These are phyloP conservation scores for Anisogramma anomala DNA, from an alignment of 2,329 filamentous ascomycete species.

Conservation along the genomic window DNA sequence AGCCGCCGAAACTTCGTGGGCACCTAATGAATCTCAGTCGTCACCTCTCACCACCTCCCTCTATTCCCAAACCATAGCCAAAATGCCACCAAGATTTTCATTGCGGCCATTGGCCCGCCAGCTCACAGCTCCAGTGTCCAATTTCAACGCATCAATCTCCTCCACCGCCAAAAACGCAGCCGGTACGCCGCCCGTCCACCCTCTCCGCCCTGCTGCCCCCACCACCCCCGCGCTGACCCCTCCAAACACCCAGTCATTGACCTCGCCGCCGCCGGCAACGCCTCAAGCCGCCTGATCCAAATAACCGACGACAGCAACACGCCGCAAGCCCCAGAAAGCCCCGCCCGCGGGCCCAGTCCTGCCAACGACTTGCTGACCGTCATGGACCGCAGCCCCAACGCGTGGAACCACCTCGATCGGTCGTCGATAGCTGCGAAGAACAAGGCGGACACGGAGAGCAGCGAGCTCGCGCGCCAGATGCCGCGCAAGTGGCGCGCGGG, in stretches of 20 bases:
- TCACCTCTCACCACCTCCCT: too few species aligned
- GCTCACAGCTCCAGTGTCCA: conserved; percentile 13
- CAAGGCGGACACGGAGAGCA: conserved; percentile 28
- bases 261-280: not conserved
- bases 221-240: not conserved
- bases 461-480: conserved; percentile 51
- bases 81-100: conserved; percentile 12
- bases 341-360: not conserved
- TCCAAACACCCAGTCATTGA: conserved; percentile 6
- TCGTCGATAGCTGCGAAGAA: too few species aligned
- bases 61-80: conserved; percentile 1
- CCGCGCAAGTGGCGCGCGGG: conserved; percentile 62
- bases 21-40: not conserved
- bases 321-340: not conserved
- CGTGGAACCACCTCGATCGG: too few species aligned
- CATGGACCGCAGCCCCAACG: not conserved
- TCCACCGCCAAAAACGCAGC: conserved; percentile 9
- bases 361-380: not conserved
- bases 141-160: conserved; percentile 10
- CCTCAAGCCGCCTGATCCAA: too few species aligned
- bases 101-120: conserved; percentile 14
- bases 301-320: conserved; percentile 14
- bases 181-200: conserved; percentile 1
- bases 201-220: not conserved
- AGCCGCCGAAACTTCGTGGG: conserved; percentile 8